phyloP scores from a whole-genome alignment of 495 filamentous ascomycete species.

The Tirmania nivea region DNA sequence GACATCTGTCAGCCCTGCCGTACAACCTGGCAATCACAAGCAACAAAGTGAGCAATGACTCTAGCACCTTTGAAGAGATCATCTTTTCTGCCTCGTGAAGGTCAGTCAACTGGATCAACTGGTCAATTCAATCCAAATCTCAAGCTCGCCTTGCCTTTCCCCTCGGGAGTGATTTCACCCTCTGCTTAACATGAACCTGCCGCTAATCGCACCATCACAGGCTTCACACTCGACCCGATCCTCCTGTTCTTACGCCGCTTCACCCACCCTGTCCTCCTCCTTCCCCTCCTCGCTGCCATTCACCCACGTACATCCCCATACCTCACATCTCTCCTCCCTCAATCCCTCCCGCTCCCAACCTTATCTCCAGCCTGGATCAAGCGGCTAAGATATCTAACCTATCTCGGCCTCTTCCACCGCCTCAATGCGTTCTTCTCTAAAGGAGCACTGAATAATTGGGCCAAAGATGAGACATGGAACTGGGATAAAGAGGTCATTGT shows the following conservation, averaged over 20 bases:
- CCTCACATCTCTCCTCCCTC: conserved; percentile 18
- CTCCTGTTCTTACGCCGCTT: conserved; percentile 33
- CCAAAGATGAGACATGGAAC: conserved; percentile 34
- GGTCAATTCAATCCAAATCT: too few species aligned
- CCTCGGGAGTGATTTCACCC: too few species aligned
- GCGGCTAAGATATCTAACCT: conserved; percentile 27
- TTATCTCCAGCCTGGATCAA: conserved; percentile 15
- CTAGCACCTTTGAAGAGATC: too few species aligned
- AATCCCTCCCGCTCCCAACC: conserved; percentile 23
- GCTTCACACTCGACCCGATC: conserved; percentile 40
- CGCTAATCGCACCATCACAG: conserved; percentile 16
- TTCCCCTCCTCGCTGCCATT: conserved; percentile 36
- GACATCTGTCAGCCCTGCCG: too few species aligned
- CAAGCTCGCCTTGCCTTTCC: too few species aligned
- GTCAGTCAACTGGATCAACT: too few species aligned
- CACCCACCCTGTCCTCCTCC: conserved; percentile 37
- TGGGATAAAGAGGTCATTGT: conserved; percentile 49
- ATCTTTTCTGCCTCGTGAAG: too few species aligned
- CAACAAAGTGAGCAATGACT: too few species aligned
- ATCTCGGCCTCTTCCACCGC: conserved; percentile 28
- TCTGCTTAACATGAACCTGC: too few species aligned
- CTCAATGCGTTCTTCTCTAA: conserved; percentile 30
- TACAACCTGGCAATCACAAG: too few species aligned
- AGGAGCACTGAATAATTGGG: conserved; percentile 37
- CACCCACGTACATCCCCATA: conserved; percentile 32